Base-by-base conservation (phyloP, 2,329 filamentous ascomycete species). In the Colletotrichum destructivum region DNA sequence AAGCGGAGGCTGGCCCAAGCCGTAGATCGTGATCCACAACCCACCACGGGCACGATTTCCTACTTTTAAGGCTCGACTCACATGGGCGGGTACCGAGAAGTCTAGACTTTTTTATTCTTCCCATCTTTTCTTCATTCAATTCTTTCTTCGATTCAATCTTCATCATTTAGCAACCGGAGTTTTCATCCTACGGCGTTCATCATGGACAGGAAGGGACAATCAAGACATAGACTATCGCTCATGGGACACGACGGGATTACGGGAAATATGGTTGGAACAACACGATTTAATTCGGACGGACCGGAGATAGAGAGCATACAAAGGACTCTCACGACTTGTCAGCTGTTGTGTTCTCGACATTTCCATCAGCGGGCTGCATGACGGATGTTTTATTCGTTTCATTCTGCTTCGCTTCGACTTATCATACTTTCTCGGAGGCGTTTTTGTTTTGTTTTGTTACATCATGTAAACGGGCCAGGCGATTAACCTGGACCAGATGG, bases 171-270 rank as follows among this genome's bases (percentile, higher is more conserved):
- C 69, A 68, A 68, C 26, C 46, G 59, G 64, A 38, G 52, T 68
- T 62, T 71, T 69, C 69, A 71, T 71, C 44, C 49, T 47, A 69
- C 46, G 64, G 69, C 64, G 65, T 71, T 71, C 52, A 68, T 31
- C 11, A 62, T 71, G 38, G 57, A 68, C 57, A 78, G 78, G 61
- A 81, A 54, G 60, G 66, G 47, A 42, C 54, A 23, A 70, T 55
- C 55, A 59, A 72, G 55, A 72, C 55, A 72, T 72, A 72, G 69
- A 72, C 54, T 61, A 61, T 70, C 66, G 69, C 55, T 70, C 66
- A 72, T 42, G 66, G 69, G 69, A 70, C 54, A 72, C 52, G 66
- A 69, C 54, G 60, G 54, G 60, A 62, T 62, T 23, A 55, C 46
- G 44, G 52, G 61, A 44, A 70, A 72, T 35, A 44, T 42, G 47